phyloP scores from a whole-genome alignment of 2,329 filamentous ascomycete genomes.

The Zasmidium citrigriseum region DNA sequence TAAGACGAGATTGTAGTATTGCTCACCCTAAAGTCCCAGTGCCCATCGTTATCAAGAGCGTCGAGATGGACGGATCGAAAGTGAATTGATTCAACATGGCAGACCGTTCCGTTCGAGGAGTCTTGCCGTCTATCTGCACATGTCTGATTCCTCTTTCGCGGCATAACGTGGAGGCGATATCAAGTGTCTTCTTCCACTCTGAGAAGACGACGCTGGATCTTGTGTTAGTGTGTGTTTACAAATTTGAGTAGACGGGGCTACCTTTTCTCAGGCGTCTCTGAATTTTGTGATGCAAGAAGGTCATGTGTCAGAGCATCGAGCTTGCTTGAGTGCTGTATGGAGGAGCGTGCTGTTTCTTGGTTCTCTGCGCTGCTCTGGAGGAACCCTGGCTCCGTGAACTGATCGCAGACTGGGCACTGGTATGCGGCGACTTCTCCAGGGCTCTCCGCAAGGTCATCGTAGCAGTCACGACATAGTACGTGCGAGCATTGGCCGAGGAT shows the following conservation, averaged over 20 bases:
- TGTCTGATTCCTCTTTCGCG: slow-evolving; percentile 1
- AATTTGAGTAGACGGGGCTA: neutral
- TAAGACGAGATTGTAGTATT: neutral
- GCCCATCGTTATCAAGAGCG: slow-evolving; percentile 14
- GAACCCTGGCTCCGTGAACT: neutral
- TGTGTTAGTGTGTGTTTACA: neutral
- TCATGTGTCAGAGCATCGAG: neutral
- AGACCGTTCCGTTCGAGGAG: slow-evolving; percentile 3
- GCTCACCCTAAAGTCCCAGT: slow-evolving; percentile 13
- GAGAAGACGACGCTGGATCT: slow-evolving; percentile 17
- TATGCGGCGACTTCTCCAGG: neutral
- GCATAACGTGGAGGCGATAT: slow-evolving; percentile 2
- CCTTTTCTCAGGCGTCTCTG: slow-evolving; percentile 1
- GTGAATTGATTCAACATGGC: slow-evolving; percentile 9
- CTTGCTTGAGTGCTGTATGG: slow-evolving; percentile 1
- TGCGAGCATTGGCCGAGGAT: neutral
- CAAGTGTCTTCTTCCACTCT: slow-evolving; percentile 9
- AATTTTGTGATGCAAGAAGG: neutral
- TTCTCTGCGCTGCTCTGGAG: neutral
- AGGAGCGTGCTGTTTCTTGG: neutral
- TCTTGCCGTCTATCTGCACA: slow-evolving; percentile 12
- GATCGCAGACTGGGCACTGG: neutral
- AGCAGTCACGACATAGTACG: neutral
- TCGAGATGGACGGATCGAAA: slow-evolving; percentile 2
- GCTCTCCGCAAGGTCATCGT: neutral